These are phyloP conservation scores for Gnomoniopsis sp. DNA, from an alignment of 2,329 filamentous ascomycete species.

Conservation along the genomic window DNA sequence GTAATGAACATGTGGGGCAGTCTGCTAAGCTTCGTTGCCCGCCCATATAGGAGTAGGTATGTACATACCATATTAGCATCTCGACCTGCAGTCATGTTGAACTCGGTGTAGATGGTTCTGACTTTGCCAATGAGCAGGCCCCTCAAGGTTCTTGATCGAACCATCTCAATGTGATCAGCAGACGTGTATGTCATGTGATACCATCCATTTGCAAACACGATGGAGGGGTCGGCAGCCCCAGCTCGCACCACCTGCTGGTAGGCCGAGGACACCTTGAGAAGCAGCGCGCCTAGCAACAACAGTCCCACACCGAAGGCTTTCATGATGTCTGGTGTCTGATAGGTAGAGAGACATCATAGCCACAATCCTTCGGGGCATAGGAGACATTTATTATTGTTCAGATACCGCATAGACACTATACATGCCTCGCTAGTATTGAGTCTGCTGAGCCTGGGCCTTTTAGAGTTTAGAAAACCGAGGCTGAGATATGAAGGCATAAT, in stretches of 20 bases:
- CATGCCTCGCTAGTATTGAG: too few relatives aligned
- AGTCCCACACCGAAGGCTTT: neutral
- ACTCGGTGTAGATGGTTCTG: neutral
- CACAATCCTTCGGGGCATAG: too few relatives aligned
- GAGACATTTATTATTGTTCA: too few relatives aligned
- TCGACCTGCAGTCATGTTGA: neutral
- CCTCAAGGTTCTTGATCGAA: neutral
- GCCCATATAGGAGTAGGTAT: too few relatives aligned
- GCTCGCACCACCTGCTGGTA: constrained; percentile 1
- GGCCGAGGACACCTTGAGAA: neutral
- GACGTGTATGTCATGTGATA: constrained; percentile 6
- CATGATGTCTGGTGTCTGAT: neutral
- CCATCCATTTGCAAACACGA: neutral
- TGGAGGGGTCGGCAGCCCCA: neutral
- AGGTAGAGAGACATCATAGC: neutral
- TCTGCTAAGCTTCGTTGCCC: too few relatives aligned
- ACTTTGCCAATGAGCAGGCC: neutral
- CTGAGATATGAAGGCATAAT: too few relatives aligned
- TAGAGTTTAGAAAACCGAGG: too few relatives aligned
- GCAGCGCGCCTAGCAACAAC: neutral
- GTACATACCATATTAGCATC: neutral
- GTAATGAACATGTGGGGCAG: too few relatives aligned
- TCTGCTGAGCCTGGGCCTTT: too few relatives aligned
- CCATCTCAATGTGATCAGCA: neutral
- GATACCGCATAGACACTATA: too few relatives aligned